Percentiles rank a stretch among this genome's conserved stretches.
phyloP scores from a whole-genome alignment of 257 asterid genomes.

The Coffea canephora region DNA sequence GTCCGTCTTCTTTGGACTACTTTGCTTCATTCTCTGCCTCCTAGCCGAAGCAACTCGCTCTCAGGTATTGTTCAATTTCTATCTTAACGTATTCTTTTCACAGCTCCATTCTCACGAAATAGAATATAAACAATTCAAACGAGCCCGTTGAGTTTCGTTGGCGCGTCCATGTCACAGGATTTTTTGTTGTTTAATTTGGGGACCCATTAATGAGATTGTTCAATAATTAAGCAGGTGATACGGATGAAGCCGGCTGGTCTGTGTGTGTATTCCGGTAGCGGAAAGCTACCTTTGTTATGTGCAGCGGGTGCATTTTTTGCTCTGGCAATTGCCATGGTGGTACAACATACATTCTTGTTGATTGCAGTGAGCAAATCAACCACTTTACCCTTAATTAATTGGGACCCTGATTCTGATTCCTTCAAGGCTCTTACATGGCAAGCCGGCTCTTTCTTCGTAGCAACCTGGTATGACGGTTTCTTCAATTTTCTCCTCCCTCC shows the following conservation, averaged over 20 bases:
- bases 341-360: slow-evolving; percentile 63
- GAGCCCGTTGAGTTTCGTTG: no score
- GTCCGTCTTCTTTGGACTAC: slow-evolving; percentile 64
- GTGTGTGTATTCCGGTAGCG: slow-evolving; percentile 60
- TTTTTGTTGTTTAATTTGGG: no score
- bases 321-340: slow-evolving; percentile 67
- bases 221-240: slow-evolving; percentile 35
- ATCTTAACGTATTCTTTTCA: no score
- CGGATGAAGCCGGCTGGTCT: slow-evolving; percentile 34
- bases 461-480: slow-evolving; percentile 56
- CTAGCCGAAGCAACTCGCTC: slow-evolving; percentile 81
- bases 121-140: no score
- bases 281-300: slow-evolving; percentile 57
- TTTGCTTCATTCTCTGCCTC: slow-evolving; percentile 83
- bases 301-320: slow-evolving; percentile 66
- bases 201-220: no score
- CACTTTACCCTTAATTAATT: slow-evolving; percentile 34
- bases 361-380: slow-evolving; percentile 55
- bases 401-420: slow-evolving; percentile 55
- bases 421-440: slow-evolving; percentile 56
- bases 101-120: no score
- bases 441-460: slow-evolving; percentile 72
- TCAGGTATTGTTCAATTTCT: slow-evolving; percentile 33
- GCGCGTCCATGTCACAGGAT: no score
- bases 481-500: neutral